Conservation (phyloP, 2,329 filamentous ascomycete genomes). For the Berkeleyomyces rouxiae region DNA sequence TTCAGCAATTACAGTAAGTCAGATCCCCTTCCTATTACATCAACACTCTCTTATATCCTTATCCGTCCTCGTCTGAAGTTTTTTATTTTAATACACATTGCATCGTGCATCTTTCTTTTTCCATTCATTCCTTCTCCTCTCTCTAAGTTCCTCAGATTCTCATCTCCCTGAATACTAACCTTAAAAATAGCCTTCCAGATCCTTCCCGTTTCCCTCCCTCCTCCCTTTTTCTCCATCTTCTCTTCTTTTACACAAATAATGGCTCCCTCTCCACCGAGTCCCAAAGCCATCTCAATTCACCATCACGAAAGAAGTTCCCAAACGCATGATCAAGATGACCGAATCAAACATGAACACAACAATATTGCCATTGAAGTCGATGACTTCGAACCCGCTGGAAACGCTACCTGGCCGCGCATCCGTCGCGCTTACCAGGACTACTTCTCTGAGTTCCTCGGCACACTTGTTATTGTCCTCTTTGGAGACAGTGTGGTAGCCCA, state of each 20-base stretch:
- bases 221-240: neutral
- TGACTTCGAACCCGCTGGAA: neutral
- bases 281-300: neutral
- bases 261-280: neutral
- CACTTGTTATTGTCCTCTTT: slow-evolving; percentile 51
- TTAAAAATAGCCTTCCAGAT: neutral
- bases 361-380: neutral
- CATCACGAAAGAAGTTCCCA: neutral
- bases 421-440: slow-evolving; percentile 37
- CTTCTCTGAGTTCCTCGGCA: slow-evolving; percentile 52
- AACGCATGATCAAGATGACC: neutral
- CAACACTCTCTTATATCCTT: neutral
- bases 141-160: neutral
- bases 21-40: neutral
- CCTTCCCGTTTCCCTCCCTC: neutral
- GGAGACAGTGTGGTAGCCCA: slow-evolving; percentile 57
- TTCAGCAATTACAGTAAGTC: neutral
- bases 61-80: neutral
- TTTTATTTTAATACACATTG: neutral
- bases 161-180: neutral
- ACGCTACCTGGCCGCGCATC: slow-evolving; percentile 33
- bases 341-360: neutral
- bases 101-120: neutral
- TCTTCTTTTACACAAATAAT: neutral
- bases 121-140: neutral